Evolutionary conservation across 2,329 filamentous ascomycete species (phyloP).

Genomic region (Phialemoniopsis sp.): DNA sequence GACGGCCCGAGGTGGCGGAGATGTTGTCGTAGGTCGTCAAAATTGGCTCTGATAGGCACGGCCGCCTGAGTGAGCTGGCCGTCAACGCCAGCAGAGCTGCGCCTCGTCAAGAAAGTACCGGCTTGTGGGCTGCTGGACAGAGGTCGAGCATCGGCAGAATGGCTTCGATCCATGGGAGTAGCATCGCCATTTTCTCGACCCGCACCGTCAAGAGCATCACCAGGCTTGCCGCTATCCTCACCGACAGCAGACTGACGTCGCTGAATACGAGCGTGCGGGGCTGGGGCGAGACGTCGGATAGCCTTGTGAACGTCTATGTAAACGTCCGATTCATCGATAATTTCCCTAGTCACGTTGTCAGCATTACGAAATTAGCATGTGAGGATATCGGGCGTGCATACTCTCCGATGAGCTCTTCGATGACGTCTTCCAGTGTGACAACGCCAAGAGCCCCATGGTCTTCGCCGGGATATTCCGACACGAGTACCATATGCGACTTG

Average conservation of each 20-base stretch:
- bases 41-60: conserved; percentile 54
- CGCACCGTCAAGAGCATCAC: too few relatives aligned
- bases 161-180: too few relatives aligned
- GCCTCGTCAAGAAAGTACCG: conserved; percentile 56
- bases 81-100: conserved; percentile 50
- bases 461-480: conserved; percentile 86
- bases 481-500: conserved; percentile 97
- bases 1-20: conserved; percentile 63
- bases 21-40: conserved; percentile 60
- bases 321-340: conserved; percentile 97
- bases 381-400: conserved; percentile 40
- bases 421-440: conserved; percentile 94
- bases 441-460: conserved; percentile 88
- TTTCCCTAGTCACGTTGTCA: conserved; percentile 61
- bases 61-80: conserved; percentile 41
- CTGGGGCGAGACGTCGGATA: conserved; percentile 81
- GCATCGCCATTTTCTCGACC: too few relatives aligned
- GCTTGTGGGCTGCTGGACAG: conserved; percentile 44
- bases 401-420: conserved; percentile 98
- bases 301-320: conserved; percentile 98
- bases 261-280: conserved; percentile 66
- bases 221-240: conserved; percentile 11
- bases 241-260: conserved; percentile 25
- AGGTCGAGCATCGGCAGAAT: conserved; percentile 26
- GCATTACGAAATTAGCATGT: conserved; percentile 13